These are phyloP conservation scores for Penicillium sp. DNA, from an alignment of 2,329 filamentous ascomycete genomes.

Conservation along the genomic window DNA sequence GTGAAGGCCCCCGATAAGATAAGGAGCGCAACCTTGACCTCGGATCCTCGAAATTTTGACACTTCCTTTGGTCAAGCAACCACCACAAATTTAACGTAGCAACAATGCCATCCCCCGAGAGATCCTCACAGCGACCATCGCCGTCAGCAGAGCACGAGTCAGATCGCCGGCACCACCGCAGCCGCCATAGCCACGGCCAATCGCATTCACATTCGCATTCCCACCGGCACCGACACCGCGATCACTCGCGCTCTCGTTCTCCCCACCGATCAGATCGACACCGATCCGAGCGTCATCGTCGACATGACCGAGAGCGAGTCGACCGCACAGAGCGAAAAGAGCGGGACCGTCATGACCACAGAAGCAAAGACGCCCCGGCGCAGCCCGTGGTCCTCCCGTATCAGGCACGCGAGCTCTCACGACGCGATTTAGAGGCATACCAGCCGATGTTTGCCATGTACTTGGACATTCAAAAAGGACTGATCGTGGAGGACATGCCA, in stretches of 20 bases:
- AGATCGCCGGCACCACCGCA: slow-evolving; percentile 27
- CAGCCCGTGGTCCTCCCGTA: slow-evolving; percentile 63
- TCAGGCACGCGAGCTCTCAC: slow-evolving; percentile 68
- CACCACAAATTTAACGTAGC: background rate
- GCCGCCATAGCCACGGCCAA: slow-evolving; percentile 22
- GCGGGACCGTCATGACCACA: slow-evolving; percentile 26
- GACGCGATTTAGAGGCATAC: slow-evolving; percentile 70
- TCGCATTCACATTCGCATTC: slow-evolving; percentile 28
- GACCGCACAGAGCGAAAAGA: slow-evolving; percentile 21
- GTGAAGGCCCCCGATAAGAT: slow-evolving; percentile 17
- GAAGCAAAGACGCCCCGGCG: slow-evolving; percentile 22
- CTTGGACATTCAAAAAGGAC: slow-evolving; percentile 83
- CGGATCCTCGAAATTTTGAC: background rate
- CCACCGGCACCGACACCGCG: slow-evolving; percentile 30
- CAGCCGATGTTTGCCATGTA: slow-evolving; percentile 80
- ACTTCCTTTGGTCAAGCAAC: slow-evolving; percentile 12
- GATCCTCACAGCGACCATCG: slow-evolving; percentile 12
- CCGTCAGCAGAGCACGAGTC: slow-evolving; percentile 17
- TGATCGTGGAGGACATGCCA: slow-evolving; percentile 70
- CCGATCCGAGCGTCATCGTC: slow-evolving; percentile 43
- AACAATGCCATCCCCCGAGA: slow-evolving; percentile 28
- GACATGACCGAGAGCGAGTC: slow-evolving; percentile 42
- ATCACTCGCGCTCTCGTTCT: slow-evolving; percentile 46
- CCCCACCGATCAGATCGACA: slow-evolving; percentile 42
- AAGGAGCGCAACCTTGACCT: slow-evolving; percentile 5